A percentile compares a stretch with the other conserved stretches of the same genome.
Conservation (phyloP, 225 moss, liverwort and hornwort species). For the Climacium dendroides region DNA sequence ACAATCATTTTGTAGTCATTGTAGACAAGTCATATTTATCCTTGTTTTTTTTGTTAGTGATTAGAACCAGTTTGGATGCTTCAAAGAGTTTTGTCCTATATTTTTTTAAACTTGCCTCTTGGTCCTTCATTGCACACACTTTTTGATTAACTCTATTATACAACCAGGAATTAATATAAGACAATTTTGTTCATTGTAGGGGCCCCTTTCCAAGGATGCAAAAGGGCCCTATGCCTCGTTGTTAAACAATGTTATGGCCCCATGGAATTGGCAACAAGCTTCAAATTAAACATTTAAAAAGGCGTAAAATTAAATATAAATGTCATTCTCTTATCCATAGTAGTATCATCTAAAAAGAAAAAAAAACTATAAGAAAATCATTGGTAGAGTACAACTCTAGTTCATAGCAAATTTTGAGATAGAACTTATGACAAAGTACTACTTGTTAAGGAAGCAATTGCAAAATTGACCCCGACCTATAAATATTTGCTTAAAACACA, state of each 20-base stretch:
- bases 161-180: too few species aligned
- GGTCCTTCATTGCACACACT: too few species aligned
- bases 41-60: too few species aligned
- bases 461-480: accelerated
- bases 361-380: neutral
- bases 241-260: accelerated
- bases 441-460: neutral
- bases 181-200: too few species aligned
- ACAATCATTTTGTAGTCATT: too few species aligned
- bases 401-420: neutral
- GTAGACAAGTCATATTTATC: too few species aligned
- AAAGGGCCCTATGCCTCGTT: neutral
- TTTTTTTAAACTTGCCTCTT: too few species aligned
- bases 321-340: neutral
- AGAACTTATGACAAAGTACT: neutral
- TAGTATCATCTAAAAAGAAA: accelerated
- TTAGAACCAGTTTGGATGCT: too few species aligned
- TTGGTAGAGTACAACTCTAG: neutral
- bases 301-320: neutral
- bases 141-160: too few species aligned
- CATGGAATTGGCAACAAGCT: neutral
- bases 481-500: neutral
- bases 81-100: too few species aligned
- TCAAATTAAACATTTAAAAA: neutral
- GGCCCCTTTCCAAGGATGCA: too few species aligned